Percentiles rank a stretch among this genome's conserved stretches.
phyloP scores from a whole-genome alignment of 768 basidiomycete species.

The Leccinum rimulosum region DNA sequence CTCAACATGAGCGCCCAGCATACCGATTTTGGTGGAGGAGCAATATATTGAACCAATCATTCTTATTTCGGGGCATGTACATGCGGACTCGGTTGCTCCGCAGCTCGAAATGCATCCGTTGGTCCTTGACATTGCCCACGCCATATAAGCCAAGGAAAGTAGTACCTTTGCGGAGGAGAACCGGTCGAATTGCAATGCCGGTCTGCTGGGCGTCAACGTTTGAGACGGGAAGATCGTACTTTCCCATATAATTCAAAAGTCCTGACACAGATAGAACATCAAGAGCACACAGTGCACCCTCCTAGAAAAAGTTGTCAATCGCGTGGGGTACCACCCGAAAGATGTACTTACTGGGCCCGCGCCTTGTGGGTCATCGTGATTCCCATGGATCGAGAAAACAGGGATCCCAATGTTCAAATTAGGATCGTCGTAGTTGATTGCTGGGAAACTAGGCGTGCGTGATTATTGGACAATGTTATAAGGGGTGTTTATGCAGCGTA shows the following conservation, averaged over 20 bases:
- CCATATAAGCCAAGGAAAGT: constrained; percentile 92
- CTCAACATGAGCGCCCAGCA: not conserved
- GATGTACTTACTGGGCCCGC: constrained; percentile 70
- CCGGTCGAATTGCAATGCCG: constrained; percentile 85
- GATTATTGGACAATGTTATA: not conserved
- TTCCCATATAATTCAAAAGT: constrained; percentile 96
- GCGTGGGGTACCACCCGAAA: not conserved
- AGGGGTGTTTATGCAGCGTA: constrained; percentile 35
- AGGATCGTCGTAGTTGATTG: constrained; percentile 94
- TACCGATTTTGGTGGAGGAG: constrained; percentile 96
- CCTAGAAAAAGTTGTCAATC: constrained; percentile 42
- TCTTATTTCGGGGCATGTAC: constrained; percentile 91
- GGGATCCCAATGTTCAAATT: constrained; percentile 96
- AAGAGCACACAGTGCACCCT: constrained; percentile 93
- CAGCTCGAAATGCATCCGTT: constrained; percentile 94
- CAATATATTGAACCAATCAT: constrained; percentile 93
- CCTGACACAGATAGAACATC: constrained; percentile 94
- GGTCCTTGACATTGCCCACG: constrained; percentile 95
- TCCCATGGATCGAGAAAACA: constrained; percentile 98
- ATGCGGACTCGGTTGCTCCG: constrained; percentile 91
- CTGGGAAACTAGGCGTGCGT: constrained; percentile 72
- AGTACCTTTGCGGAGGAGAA: constrained; percentile 86
- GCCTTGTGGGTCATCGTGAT: constrained; percentile 99
- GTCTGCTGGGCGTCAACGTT: constrained; percentile 60
- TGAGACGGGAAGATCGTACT: constrained; percentile 80